phyloP scores from a whole-genome alignment of 106 monocot genomes.

The Dioscorea dumetorum region DNA sequence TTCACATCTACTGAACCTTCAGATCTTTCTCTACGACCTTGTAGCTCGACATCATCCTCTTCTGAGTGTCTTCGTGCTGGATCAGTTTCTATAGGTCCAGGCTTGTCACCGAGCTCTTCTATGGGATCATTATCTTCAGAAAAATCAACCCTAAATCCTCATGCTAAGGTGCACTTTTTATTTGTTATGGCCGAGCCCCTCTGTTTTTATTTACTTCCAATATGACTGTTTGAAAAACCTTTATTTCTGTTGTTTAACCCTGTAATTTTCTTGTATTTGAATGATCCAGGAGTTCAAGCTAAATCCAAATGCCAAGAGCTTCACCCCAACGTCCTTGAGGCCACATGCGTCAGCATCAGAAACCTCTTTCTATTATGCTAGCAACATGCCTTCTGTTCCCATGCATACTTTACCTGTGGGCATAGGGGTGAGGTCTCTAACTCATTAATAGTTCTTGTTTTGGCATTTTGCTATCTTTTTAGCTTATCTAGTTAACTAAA shows the following conservation, averaged over 20 bases:
- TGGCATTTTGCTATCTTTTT: no score
- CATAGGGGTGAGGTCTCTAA: slow-evolving; percentile 43
- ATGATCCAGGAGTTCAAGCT: slow-evolving; percentile 84
- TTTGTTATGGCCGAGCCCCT: not conserved
- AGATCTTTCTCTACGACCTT: slow-evolving; percentile 24
- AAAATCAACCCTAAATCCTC: slow-evolving; percentile 78
- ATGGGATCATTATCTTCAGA: slow-evolving; percentile 72
- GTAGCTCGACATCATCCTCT: slow-evolving; percentile 39
- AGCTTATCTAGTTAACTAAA: no score
- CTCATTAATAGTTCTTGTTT: not conserved
- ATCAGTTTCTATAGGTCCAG: slow-evolving; percentile 43
- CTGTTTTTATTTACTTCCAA: not conserved
- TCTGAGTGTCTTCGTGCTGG: slow-evolving; percentile 33
- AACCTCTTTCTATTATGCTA: slow-evolving; percentile 51
- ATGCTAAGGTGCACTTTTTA: slow-evolving; percentile 62
- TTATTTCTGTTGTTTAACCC: not conserved
- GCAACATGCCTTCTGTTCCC: slow-evolving; percentile 42
- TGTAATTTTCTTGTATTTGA: slow-evolving; percentile 10
- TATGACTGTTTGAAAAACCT: not conserved
- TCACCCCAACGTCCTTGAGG: slow-evolving; percentile 59
- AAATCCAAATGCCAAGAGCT: slow-evolving; percentile 88
- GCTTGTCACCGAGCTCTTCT: slow-evolving; percentile 72
- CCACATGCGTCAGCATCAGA: slow-evolving; percentile 39
- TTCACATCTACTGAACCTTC: slow-evolving; percentile 16
- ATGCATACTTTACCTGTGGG: slow-evolving; percentile 57